Conservation (phyloP, 352 stramenopile species). For the Phytophthora idaei region DNA sequence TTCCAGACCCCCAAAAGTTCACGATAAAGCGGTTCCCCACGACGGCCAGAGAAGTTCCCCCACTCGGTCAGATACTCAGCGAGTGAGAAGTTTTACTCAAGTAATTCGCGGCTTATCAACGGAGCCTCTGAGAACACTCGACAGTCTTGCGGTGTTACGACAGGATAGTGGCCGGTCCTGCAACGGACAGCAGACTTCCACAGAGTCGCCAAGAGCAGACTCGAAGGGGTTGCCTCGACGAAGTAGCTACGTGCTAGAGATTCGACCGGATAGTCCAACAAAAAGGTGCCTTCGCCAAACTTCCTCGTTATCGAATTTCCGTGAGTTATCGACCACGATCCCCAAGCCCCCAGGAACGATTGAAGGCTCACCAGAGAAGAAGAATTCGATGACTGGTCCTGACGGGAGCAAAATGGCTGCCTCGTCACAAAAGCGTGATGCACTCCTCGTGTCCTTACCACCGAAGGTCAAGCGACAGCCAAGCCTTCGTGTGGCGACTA, state of each 20-base stretch:
- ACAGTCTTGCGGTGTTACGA: slow-evolving; percentile 16
- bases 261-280: neutral
- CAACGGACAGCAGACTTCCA: neutral
- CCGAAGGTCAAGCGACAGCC: slow-evolving; percentile 2
- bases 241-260: slow-evolving; percentile 19
- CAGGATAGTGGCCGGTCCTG: slow-evolving; percentile 15
- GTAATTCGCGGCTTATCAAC: slow-evolving; percentile 14
- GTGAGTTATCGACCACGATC: slow-evolving; percentile 1
- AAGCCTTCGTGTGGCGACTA: neutral
- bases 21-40: neutral
- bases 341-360: slow-evolving; percentile 4
- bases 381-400: neutral
- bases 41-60: neutral
- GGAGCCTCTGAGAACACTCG: slow-evolving; percentile 1
- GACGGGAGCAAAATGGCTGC: neutral
- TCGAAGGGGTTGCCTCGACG: slow-evolving; percentile 12
- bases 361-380: slow-evolving; percentile 19
- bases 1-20: neutral
- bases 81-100: slow-evolving; percentile 23
- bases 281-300: neutral
- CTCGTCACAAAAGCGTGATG: slow-evolving; percentile 11
- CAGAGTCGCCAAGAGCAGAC: neutral
- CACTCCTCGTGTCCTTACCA: slow-evolving; percentile 9
- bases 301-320: slow-evolving; percentile 4
- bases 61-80: slow-evolving; percentile 1